phyloP scores from a whole-genome alignment of 2,329 filamentous ascomycete genomes.

The Penicillium sp. region DNA sequence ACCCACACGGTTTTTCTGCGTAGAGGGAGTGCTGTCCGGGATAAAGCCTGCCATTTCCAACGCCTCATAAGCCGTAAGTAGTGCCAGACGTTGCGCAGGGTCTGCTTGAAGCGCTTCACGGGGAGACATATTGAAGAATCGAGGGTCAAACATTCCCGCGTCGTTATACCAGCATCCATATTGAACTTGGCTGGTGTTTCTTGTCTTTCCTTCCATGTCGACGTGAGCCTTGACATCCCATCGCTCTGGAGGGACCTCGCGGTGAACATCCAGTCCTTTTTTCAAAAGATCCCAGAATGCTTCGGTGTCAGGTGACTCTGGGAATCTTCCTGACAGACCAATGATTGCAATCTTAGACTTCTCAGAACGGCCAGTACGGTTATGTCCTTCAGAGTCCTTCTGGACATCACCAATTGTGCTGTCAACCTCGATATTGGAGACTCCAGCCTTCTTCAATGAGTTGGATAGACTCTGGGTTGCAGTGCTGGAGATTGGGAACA shows the following conservation, averaged over 20 bases:
- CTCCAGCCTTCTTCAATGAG: conserved; percentile 29
- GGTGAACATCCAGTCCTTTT: conserved; percentile 71
- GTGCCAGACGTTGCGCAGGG: conserved; percentile 73
- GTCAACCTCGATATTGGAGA: conserved; percentile 28
- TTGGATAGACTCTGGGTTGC: conserved; percentile 34
- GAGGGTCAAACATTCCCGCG: conserved; percentile 73
- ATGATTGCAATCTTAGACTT: conserved; percentile 76
- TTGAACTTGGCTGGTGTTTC: conserved; percentile 73
- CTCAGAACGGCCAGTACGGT: conserved; percentile 31
- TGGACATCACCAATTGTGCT: conserved; percentile 26
- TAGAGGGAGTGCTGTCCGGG: conserved; percentile 67
- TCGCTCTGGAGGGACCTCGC: conserved; percentile 60
- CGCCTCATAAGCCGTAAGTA: conserved; percentile 76
- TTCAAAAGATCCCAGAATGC: conserved; percentile 72
- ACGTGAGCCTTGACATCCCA: conserved; percentile 70
- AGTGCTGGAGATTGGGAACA: conserved; percentile 32
- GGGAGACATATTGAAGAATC: conserved; percentile 85
- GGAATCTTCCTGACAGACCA: conserved; percentile 75
- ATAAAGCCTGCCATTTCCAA: conserved; percentile 78
- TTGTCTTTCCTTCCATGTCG: conserved; percentile 67
- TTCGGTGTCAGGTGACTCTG: conserved; percentile 67
- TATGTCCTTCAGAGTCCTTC: conserved; percentile 19
- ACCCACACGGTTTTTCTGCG: conserved; percentile 62
- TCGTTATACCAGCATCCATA: conserved; percentile 75
- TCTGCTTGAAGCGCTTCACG: conserved; percentile 77